These are phyloP conservation scores for Kurtzmaniella quercitrusa DNA, from an alignment of 1,139 yeast genomes.

Conservation along the genomic window DNA sequence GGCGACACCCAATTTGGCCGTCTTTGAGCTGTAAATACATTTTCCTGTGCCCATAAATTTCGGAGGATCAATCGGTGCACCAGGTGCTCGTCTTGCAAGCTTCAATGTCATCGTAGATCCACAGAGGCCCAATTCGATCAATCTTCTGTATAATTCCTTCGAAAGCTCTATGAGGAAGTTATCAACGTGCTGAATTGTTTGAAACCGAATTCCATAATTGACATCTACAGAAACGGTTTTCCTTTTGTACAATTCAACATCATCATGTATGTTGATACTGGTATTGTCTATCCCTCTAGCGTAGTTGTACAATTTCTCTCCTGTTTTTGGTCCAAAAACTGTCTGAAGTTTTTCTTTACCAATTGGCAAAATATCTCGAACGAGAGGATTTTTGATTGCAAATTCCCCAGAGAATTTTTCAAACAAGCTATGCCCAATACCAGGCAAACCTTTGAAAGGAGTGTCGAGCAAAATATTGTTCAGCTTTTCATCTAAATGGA, in stretches of 20 bases:
- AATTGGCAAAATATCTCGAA: conserved; percentile 34
- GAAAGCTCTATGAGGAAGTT: conserved; percentile 56
- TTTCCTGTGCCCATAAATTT: conserved; percentile 82
- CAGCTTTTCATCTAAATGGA: conserved; percentile 27
- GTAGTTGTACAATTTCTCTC: conserved; percentile 55
- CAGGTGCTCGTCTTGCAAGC: conserved; percentile 57
- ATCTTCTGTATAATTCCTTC: conserved; percentile 54
- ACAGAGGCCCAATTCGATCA: conserved; percentile 42
- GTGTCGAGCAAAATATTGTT: conserved; percentile 38
- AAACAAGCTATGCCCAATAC: conserved; percentile 64
- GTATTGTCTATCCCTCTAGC: conserved; percentile 68
- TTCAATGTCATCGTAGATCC: conserved; percentile 63
- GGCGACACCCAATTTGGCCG: conserved; percentile 58
- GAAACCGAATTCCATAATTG: conserved; percentile 85
- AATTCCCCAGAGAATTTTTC: conserved; percentile 30
- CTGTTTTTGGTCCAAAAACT: conserved; percentile 67
- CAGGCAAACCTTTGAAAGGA: conserved; percentile 68
- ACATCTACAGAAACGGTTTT: conserved; percentile 86
- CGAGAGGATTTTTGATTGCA: conserved; percentile 11
- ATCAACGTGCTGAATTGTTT: conserved; percentile 56
- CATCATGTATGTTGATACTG: conserved; percentile 47
- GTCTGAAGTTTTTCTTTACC: conserved; percentile 33
- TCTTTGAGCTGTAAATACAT: conserved; percentile 62
- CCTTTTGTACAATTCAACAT: conserved; percentile 46
- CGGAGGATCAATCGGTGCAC: conserved; percentile 70